Base-by-base conservation (phyloP, 192 early-diverging fungal species). In the Coemansia asiatica region DNA sequence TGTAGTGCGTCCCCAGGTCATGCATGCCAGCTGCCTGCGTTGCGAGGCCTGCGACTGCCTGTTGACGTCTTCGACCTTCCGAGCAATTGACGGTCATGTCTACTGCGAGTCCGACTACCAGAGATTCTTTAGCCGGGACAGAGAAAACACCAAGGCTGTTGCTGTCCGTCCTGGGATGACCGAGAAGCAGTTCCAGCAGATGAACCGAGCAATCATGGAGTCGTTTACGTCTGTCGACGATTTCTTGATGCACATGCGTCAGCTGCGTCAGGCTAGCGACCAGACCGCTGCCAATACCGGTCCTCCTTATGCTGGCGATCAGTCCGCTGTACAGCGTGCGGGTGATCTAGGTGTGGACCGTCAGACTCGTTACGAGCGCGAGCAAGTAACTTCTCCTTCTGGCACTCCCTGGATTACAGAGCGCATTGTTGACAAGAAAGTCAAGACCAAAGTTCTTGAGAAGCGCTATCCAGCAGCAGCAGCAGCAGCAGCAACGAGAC, bases 221-320 rank as follows among this genome's bases (percentile, higher is more conserved):
- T 82, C 80, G 26, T 82, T 77, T 50, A 82, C 80, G 0, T 82
- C 80, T 7, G 80, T 82, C 33, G 80, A 82, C 28, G 80, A 82
- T 64, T 82, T 82, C 59, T 53, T 82, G 66, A 61, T 50, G 64
- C 80, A 82, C 49, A 82, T 82, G 80, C 70, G 75, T 35, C 71
- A 77, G 71, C 68, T 74, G 49, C 75, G 72, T 60, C 71, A 64
- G 57, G 47, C 68, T n/a, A 58, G 28, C 36, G 46, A 47, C 48
- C 44, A 66, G 65, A 9, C 33, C 0, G 28, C 9, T n/a, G 7
- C 18, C 29, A 16, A 10, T 1, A 29, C 25, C 0, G 54, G 22
- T 21, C 53, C 60, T 16, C 46, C 50, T 26, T 75, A 57, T 26
- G 18, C 33, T 2, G 79, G 69, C 47, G 79, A 81, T 61, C 73